Conservation (phyloP, 345 rosid species). For the Angophora floribunda region DNA sequence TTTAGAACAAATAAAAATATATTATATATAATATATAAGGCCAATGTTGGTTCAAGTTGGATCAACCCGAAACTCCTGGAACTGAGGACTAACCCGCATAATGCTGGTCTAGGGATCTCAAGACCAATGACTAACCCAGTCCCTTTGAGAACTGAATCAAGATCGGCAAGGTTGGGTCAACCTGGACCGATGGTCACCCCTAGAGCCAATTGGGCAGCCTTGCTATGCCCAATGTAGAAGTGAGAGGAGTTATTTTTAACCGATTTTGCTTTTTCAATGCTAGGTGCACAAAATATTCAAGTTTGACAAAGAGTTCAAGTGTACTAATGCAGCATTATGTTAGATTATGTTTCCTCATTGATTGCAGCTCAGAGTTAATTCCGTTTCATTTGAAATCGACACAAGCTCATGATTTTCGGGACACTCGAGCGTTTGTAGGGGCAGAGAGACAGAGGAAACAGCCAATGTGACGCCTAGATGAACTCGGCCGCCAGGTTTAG, state of each 20-base stretch:
- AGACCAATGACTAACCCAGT: too few species aligned
- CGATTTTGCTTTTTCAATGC: background rate
- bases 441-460: background rate
- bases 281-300: background rate
- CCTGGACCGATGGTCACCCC: too few species aligned
- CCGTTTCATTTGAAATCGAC: background rate
- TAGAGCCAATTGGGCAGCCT: background rate
- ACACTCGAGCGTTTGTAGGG: background rate
- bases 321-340: background rate
- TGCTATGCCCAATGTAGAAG: background rate
- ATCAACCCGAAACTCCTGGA: too few species aligned
- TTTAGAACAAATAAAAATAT: too few species aligned
- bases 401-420: background rate
- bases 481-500: background rate
- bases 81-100: too few species aligned
- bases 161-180: too few species aligned
- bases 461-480: background rate
- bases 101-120: too few species aligned
- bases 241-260: background rate
- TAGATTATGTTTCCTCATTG: background rate
- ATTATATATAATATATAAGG: too few species aligned
- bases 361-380: background rate
- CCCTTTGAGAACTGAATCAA: too few species aligned
- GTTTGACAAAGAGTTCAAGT: background rate
- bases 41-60: too few species aligned